A percentile compares a stretch with the other conserved stretches of the same genome.
phyloP scores from a whole-genome alignment of 352 stramenopile species.

The Phytophthora multivora region DNA sequence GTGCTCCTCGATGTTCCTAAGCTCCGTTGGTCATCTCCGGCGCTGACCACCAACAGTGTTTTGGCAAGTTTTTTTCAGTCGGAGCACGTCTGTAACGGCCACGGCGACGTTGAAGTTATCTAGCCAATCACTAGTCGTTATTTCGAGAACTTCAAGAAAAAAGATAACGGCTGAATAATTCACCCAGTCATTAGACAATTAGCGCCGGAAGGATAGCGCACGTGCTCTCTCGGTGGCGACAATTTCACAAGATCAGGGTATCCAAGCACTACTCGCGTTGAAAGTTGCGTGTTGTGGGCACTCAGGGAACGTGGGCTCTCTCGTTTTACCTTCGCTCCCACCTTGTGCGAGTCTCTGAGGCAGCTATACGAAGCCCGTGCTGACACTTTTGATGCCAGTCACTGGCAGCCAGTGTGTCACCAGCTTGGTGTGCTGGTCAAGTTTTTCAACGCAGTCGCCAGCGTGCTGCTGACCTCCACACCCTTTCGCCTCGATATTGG shows the following conservation, averaged over 20 bases:
- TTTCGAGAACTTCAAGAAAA: conserved; percentile 16
- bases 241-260: background rate
- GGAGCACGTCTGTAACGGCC: conserved; percentile 25
- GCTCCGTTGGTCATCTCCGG: conserved; percentile 29
- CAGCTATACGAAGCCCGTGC: background rate
- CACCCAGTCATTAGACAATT: conserved; percentile 13
- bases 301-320: no score
- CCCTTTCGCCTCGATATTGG: conserved; percentile 14
- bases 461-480: conserved; percentile 2
- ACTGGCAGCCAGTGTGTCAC: background rate
- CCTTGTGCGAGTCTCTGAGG: no score
- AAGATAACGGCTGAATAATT: conserved; percentile 6
- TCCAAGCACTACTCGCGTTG: no score
- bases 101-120: conserved; percentile 21
- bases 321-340: no score
- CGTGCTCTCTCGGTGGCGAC: conserved; percentile 6
- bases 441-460: conserved; percentile 21
- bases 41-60: background rate
- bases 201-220: background rate
- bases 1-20: background rate
- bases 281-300: no score
- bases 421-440: conserved; percentile 2
- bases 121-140: conserved; percentile 14
- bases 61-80: background rate
- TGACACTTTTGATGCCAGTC: no score